Evolutionary conservation across 2,329 filamentous ascomycete genomes (phyloP), one percentile per base, ranked within the genome.

Genomic region (Colletotrichum truncatum): DNA sequence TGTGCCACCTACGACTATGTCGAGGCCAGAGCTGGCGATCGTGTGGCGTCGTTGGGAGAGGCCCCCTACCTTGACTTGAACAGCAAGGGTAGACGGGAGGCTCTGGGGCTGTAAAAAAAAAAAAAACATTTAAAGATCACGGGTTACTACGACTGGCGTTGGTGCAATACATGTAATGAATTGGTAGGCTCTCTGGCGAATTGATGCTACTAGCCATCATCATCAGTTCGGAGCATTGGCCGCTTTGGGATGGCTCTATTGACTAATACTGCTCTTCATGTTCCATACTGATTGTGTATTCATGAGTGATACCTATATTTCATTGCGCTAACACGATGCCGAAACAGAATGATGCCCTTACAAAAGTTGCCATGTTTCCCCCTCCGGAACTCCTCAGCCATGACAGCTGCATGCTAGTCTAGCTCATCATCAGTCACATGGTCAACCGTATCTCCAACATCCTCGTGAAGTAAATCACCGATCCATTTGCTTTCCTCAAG

Each of bases 391-490:
- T 23, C 12, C 14, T 28, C n/a, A 36, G 4, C 12, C 32, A 39
- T 53, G 34, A 23, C 10, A 39, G n/a, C 41, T 26, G 14, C 21
- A 53, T 53, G 30, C 46, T 30, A 16, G 39, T 39, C 49, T 23
- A 30, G 12, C 21, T 66, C 64, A 38, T 66, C 52, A 12, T 64
- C 64, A 53, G 58, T 62, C 4, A 53, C 49, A 10, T 67, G 49
- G 32, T 67, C 63, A 7, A 69, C 62, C 21, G 43, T 59, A 11
- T 74, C 64, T 56, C 86, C 85, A 49, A 82, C 77, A 61, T 91
- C 89, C 67, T 90, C 89, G 69, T 93, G 85, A 56, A 95, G 72
- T 68, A 92, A 79, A 70, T 89, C 84, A 1, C 91, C 92, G 51
- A 95, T 78, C 55, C 84, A 81, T 69, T 85, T 87, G 74, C 92